Base-by-base conservation (phyloP, 805 yeast genomes). In the Jamesozyma gamospora region DNA sequence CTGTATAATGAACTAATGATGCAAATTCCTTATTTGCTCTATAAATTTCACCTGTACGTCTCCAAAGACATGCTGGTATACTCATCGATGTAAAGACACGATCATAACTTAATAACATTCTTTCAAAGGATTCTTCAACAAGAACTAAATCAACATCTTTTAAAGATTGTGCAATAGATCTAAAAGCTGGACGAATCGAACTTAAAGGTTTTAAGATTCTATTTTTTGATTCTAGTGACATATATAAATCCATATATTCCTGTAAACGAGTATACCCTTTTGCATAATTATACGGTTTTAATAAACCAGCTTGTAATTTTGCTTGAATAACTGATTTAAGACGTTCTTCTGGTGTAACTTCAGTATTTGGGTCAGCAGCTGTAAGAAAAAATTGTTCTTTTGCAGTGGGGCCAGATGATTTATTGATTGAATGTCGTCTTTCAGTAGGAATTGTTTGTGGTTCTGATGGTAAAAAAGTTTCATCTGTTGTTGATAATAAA, bases 1-100 rank as follows among this genome's bases (percentile, higher is more conserved):
- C 85, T 24, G 77, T 74, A 18, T 85, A 94, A 16, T 87, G 95
- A 2, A 90, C 96, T 40, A 90, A 62, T 1, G 88, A 82, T 0
- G 96, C 97, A 72, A 90, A 90, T 58, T 90, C 97, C 56, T 88
- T 87, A 60, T 90, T 90, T 0, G 96, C 97, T 44, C 96, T 64
- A 52, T 85, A 90, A 3, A 90, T 90, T 50, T 90, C 97, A 2
- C 97, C 97, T 0, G 97, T 88, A 51, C 97, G 78, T 56, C 97
- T 68, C 96, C 97, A 90, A 24, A 90, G 68, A 63, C 97, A 90
- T 1, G 96, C 96, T 1, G 97, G 97, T 44, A 90, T 86, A 6
- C 96, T 95, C 95, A 90, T 87, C 4, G 95, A 82, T 0, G 96
- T 87, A 64, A 90, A 90, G 3, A 90, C 96, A 28, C 97, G 70